Percentiles rank a stretch among this genome's conserved stretches.
Conservation (phyloP, 371 early-diverging fungal genomes). For the Saksenaea oblongispora region DNA sequence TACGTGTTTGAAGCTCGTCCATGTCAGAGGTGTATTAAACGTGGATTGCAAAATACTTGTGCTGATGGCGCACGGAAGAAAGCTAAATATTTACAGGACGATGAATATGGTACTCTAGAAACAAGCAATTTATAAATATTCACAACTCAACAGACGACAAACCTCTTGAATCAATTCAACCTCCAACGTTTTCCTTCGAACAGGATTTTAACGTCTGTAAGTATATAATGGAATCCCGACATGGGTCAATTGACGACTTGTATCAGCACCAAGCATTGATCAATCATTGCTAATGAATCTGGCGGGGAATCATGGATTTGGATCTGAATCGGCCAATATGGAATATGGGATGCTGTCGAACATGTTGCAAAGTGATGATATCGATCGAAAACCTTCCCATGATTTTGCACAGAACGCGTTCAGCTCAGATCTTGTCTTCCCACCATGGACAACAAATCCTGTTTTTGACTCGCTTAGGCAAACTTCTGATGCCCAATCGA, state of each 20-base stretch:
- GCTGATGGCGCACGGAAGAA: conserved; percentile 76
- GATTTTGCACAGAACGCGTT: background rate
- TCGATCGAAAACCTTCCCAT: background rate
- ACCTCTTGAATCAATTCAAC: background rate
- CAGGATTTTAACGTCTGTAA: conserved; percentile 16
- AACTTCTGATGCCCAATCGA: background rate
- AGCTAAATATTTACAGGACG: conserved; percentile 79
- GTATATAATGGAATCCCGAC: background rate
- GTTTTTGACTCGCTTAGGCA: background rate
- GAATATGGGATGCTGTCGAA: conserved; percentile 78
- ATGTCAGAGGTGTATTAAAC: conserved; percentile 76
- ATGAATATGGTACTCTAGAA: conserved; percentile 23
- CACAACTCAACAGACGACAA: conserved; percentile 7
- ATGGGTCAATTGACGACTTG: background rate
- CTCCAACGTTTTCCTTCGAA: conserved; percentile 10
- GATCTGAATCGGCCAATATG: conserved; percentile 74
- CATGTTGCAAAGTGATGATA: conserved; percentile 55
- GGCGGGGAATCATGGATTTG: conserved; percentile 59
- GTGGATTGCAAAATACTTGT: conserved; percentile 67
- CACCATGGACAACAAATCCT: conserved; percentile 4
- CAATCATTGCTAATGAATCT: conserved; percentile 13
- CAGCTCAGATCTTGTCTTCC: conserved; percentile 8
- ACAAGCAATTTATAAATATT: conserved; percentile 7
- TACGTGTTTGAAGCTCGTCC: conserved; percentile 56
- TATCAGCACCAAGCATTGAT: background rate